Evolutionary conservation across 495 filamentous ascomycete genomes (phyloP).

Genomic region (Pseudoneurospora amorphoporcata): DNA sequence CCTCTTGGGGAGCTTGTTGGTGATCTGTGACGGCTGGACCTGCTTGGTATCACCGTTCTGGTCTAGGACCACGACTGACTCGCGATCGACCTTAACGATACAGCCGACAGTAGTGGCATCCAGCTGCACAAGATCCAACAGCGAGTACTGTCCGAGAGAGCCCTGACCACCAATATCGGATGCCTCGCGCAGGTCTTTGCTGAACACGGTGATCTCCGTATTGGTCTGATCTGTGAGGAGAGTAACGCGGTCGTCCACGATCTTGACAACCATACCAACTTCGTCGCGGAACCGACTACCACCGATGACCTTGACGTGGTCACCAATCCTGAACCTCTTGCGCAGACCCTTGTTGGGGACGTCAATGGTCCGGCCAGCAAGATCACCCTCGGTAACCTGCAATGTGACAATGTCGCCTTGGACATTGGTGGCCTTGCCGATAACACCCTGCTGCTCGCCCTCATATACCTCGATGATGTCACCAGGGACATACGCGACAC

Average conservation of each 20-base stretch:
- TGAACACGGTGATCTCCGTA: constrained; percentile 94
- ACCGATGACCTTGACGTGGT: constrained; percentile 97
- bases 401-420: constrained; percentile 86
- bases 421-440: constrained; percentile 79
- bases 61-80: constrained; percentile 80
- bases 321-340: constrained; percentile 86
- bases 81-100: constrained; percentile 89
- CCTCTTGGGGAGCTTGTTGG: constrained; percentile 71
- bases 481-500: constrained; percentile 76
- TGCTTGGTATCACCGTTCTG: constrained; percentile 76
- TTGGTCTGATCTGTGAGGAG: constrained; percentile 83
- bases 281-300: constrained; percentile 89
- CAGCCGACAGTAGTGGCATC: constrained; percentile 86
- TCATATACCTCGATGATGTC: constrained; percentile 93
- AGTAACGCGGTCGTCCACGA: constrained; percentile 82
- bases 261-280: constrained; percentile 91
- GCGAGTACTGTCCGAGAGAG: constrained; percentile 71
- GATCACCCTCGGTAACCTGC: constrained; percentile 70
- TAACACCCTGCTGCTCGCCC: constrained; percentile 87
- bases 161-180: constrained; percentile 76
- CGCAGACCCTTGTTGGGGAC: constrained; percentile 87
- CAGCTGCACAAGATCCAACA: constrained; percentile 90
- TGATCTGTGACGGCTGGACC: constrained; percentile 81
- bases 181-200: constrained; percentile 88
- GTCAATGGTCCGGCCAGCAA: constrained; percentile 77